A percentile compares a stretch with the other conserved stretches of the same genome.
These are phyloP conservation scores for Misopates orontium DNA, from an alignment of 257 asterid genomes.

Conservation along the genomic window DNA sequence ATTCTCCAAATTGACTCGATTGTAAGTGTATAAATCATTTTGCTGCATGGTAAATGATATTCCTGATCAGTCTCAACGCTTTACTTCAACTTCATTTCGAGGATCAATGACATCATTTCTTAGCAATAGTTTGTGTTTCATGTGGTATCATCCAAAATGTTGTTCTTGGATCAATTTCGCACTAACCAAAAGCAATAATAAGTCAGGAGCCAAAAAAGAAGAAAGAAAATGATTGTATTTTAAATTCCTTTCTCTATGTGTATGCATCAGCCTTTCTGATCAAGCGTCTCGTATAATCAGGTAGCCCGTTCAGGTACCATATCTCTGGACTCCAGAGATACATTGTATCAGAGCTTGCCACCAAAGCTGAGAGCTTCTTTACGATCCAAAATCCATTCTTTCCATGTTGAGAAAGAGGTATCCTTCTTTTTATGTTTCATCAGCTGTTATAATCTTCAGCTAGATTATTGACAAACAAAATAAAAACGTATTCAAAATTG, in stretches of 20 bases:
- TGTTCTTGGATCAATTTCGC: no score
- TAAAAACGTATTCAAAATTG: background rate
- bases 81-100: background rate
- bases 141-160: background rate
- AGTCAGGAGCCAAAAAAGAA: no score
- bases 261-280: slow-evolving; percentile 15
- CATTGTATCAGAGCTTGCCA: slow-evolving; percentile 68
- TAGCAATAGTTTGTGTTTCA: background rate
- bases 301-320: slow-evolving; percentile 61
- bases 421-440: slow-evolving; percentile 17
- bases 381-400: slow-evolving; percentile 56
- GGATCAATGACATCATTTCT: background rate
- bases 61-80: background rate
- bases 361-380: slow-evolving; percentile 60
- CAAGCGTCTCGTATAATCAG: slow-evolving; percentile 36
- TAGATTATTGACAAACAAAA: background rate
- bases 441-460: background rate
- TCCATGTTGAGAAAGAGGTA: slow-evolving; percentile 67
- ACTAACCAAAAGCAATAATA: no score
- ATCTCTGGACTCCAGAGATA: slow-evolving; percentile 50
- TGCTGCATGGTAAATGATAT: background rate
- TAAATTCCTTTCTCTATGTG: background rate
- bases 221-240: background rate
- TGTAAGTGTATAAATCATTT: slow-evolving; percentile 41
- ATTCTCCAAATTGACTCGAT: slow-evolving; percentile 73